phyloP scores from a whole-genome alignment of 257 asterid species.

The Solanum neorickii region DNA sequence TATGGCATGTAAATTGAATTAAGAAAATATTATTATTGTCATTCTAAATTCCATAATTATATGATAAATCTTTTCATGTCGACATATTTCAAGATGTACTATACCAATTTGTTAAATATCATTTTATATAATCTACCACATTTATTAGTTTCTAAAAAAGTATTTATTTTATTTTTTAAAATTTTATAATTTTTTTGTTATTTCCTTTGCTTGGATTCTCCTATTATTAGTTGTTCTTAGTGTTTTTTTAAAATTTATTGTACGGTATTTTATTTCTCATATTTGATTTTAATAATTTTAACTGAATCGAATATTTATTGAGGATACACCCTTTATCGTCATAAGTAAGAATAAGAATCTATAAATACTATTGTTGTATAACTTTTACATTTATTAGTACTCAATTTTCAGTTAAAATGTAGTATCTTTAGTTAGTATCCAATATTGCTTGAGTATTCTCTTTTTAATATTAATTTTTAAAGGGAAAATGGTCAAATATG shows the following conservation, averaged over 20 bases:
- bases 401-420: background rate
- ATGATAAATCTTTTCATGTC: background rate
- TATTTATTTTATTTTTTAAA: too few relatives aligned
- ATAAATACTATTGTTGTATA: too few relatives aligned
- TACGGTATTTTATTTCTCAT: too few relatives aligned
- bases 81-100: background rate
- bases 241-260: background rate
- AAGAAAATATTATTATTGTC: background rate
- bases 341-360: too few relatives aligned
- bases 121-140: background rate
- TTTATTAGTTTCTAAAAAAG: too few relatives aligned
- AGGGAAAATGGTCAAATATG: too few relatives aligned
- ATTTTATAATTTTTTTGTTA: too few relatives aligned
- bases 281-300: too few relatives aligned
- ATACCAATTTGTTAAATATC: background rate
- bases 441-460: background rate
- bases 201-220: background rate
- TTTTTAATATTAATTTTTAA: background rate
- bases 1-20: too few relatives aligned
- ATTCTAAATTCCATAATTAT: background rate
- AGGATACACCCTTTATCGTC: accelerated
- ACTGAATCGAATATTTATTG: too few relatives aligned
- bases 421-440: background rate
- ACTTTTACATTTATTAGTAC: background rate
- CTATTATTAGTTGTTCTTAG: too few relatives aligned